A percentile compares a stretch with the other conserved stretches of the same genome.
phyloP scores from a whole-genome alignment of 1,284 basidiomycete species.

The Mycena citricolor region DNA sequence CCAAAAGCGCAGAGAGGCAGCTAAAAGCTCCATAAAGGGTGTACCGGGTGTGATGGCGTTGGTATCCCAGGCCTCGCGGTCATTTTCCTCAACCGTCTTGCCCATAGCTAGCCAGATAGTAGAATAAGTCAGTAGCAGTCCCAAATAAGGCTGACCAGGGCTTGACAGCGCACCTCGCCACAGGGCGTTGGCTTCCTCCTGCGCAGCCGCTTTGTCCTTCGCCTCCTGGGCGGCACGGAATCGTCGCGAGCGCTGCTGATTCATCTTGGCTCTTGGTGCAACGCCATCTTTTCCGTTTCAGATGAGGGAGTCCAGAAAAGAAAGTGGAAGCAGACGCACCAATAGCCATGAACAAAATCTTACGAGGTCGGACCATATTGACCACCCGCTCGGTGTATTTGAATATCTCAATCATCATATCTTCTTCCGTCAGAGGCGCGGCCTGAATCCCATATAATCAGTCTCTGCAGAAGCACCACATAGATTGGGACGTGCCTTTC shows the following conservation, averaged over 20 bases:
- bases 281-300: conserved; percentile 74
- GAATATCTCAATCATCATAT: conserved; percentile 99
- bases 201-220: conserved; percentile 88
- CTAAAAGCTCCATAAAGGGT: conserved; percentile 96
- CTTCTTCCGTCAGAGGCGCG: conserved; percentile 95
- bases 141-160: too few relatives aligned
- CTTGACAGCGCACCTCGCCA: conserved; percentile 69
- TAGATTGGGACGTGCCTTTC: conserved; percentile 60
- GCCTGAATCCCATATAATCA: conserved; percentile 51
- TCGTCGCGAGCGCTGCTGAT: conserved; percentile 94
- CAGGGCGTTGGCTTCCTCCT: conserved; percentile 75
- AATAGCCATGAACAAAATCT: conserved; percentile 97
- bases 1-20: conserved; percentile 92
- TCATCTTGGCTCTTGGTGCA: conserved; percentile 98
- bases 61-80: conserved; percentile 90
- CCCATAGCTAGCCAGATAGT: conserved; percentile 79
- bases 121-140: too few relatives aligned
- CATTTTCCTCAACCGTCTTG: conserved; percentile 77
- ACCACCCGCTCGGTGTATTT: conserved; percentile 97
- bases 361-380: conserved; percentile 94
- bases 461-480: background rate
- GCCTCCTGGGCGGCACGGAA: conserved; percentile 96
- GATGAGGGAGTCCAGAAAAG: conserved; percentile 2
- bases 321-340: conserved; percentile 52
- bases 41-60: conserved; percentile 99